A percentile compares a stretch with the other conserved stretches of the same genome.
Evolutionary conservation across 148 eudicot genomes (phyloP).

Genomic region (Linanthus parryae): DNA sequence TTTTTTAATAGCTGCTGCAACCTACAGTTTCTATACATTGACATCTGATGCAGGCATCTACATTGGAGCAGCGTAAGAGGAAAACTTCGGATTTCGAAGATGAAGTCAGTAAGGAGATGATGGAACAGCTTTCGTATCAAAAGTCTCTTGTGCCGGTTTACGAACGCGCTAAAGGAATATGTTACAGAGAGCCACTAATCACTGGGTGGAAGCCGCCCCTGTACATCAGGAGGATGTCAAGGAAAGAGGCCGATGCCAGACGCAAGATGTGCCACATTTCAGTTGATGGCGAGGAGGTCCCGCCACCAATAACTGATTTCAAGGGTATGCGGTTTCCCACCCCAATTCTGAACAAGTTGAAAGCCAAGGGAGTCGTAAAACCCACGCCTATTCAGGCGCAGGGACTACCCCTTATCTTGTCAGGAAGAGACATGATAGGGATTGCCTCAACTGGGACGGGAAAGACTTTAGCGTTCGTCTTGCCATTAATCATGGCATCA

Average conservation of each 20-base stretch:
- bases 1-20: too few species aligned
- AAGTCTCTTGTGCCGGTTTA: constrained; percentile 61
- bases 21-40: too few species aligned
- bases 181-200: constrained; percentile 49
- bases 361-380: constrained; percentile 49
- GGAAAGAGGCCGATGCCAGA: constrained; percentile 34
- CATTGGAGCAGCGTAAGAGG: constrained; percentile 51
- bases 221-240: constrained; percentile 44
- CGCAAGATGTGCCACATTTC: constrained; percentile 63
- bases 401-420: constrained; percentile 57
- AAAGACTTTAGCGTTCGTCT: constrained; percentile 58
- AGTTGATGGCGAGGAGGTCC: constrained; percentile 60
- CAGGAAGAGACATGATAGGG: constrained; percentile 72
- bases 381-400: constrained; percentile 69
- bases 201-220: constrained; percentile 62
- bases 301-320: constrained; percentile 67
- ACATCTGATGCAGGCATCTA: too few species aligned
- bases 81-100: constrained; percentile 27
- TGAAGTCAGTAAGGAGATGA: constrained; percentile 73
- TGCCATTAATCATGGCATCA: constrained; percentile 66
- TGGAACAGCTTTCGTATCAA: constrained; percentile 55
- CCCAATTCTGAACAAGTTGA: constrained; percentile 40
- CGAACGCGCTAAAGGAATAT: constrained; percentile 66
- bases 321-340: constrained; percentile 63
- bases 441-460: constrained; percentile 76